phyloP scores from a whole-genome alignment of 1,139 yeast species.

The Tardiomyces blankii region DNA sequence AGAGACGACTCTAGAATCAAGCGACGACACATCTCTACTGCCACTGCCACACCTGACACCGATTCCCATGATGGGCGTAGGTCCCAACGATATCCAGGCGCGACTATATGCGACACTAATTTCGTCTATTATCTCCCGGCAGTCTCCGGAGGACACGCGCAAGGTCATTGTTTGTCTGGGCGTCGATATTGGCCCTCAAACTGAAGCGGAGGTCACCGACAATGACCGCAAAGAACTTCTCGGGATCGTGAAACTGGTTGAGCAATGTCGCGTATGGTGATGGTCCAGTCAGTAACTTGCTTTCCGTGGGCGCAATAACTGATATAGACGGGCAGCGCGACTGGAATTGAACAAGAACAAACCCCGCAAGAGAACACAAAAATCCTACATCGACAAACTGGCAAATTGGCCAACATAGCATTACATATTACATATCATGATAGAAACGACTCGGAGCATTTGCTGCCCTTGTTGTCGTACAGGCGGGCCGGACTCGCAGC shows the following conservation, averaged over 20 bases:
- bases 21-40: background rate
- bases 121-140: slow-evolving; percentile 26
- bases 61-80: slow-evolving; percentile 23
- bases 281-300: background rate
- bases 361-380: too few species aligned
- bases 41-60: slow-evolving; percentile 26
- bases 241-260: slow-evolving; percentile 23
- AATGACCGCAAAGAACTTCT: slow-evolving; percentile 23
- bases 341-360: too few species aligned
- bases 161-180: slow-evolving; percentile 28
- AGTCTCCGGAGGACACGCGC: slow-evolving; percentile 26
- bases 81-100: slow-evolving; percentile 17
- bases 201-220: slow-evolving; percentile 12
- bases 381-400: background rate
- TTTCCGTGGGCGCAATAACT: too few species aligned
- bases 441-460: too few species aligned
- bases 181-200: slow-evolving; percentile 21
- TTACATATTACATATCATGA: background rate
- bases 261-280: slow-evolving; percentile 25
- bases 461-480: too few species aligned
- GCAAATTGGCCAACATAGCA: background rate
- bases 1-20: background rate
- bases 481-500: too few species aligned
- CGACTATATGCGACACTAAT: slow-evolving; percentile 26
- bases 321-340: too few species aligned